Percentiles rank a stretch among this genome's conserved stretches.
Evolutionary conservation across 2,329 filamentous ascomycete genomes (phyloP).

Genomic region (Calonectria henricotiae): DNA sequence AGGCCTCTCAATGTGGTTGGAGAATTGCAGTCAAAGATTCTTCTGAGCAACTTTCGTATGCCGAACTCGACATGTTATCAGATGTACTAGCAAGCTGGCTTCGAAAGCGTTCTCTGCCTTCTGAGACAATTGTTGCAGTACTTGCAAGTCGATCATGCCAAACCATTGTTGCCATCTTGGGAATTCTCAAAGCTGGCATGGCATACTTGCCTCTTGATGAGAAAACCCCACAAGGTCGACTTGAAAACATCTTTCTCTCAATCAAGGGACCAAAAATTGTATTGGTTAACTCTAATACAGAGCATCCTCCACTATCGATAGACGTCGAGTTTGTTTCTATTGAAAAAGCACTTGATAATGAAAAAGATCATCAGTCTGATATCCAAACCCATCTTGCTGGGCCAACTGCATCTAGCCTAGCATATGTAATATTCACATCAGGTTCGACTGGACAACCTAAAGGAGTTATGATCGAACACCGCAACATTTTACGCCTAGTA

Average conservation of each 20-base stretch:
- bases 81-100: neutral
- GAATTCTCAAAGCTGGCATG: neutral
- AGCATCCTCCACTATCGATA: neutral
- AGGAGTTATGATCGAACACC: neutral
- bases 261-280: neutral
- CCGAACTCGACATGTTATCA: neutral
- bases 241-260: neutral
- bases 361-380: neutral
- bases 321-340: conserved; percentile 19
- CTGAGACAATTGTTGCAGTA: neutral
- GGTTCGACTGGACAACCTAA: neutral
- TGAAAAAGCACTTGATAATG: neutral
- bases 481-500: neutral
- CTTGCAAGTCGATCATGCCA: conserved; percentile 1
- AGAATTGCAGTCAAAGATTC: neutral
- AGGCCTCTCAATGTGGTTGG: neutral
- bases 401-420: neutral
- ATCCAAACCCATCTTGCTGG: neutral
- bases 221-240: neutral
- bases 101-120: neutral
- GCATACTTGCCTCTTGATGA: neutral
- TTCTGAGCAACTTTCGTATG: neutral
- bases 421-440: neutral
- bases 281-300: neutral
- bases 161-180: neutral